phyloP scores from a whole-genome alignment of 192 early-diverging fungal genomes.

The Geranomyces variabilis region DNA sequence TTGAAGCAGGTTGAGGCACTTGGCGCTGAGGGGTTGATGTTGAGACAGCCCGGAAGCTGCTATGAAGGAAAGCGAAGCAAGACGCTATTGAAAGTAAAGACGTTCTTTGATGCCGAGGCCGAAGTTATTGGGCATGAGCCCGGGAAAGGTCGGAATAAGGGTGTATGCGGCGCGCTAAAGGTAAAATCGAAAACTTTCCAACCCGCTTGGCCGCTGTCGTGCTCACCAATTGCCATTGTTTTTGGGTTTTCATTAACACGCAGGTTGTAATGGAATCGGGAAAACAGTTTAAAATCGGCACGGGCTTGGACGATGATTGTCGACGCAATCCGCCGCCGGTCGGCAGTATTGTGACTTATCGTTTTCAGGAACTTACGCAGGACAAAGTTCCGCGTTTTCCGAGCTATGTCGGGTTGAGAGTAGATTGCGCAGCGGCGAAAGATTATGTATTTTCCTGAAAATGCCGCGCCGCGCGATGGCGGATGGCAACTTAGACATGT shows the following conservation, averaged over 20 bases:
- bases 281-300: conserved; percentile 67
- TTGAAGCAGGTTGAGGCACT: conserved; percentile 56
- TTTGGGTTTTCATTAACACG: background rate
- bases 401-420: conserved; percentile 42
- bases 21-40: conserved; percentile 77
- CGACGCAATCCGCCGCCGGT: conserved; percentile 60
- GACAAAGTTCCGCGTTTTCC: conserved; percentile 54
- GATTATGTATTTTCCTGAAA: conserved; percentile 12
- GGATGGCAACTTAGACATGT: too few species aligned
- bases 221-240: too few species aligned
- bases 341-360: conserved; percentile 51
- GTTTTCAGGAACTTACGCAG: conserved; percentile 52
- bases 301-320: conserved; percentile 66
- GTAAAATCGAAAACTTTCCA: conserved; percentile 1
- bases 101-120: conserved; percentile 74
- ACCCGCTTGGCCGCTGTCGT: background rate
- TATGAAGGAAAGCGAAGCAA: conserved; percentile 55
- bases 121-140: conserved; percentile 57
- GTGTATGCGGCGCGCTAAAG: conserved; percentile 59
- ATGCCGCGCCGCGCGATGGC: too few species aligned
- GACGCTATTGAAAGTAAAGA: conserved; percentile 71
- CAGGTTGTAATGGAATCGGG: conserved; percentile 64
- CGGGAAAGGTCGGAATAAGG: conserved; percentile 62
- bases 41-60: conserved; percentile 39
- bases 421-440: conserved; percentile 31